Conservation (phyloP, 306 rosid genomes). For the Rosa lucieae region DNA sequence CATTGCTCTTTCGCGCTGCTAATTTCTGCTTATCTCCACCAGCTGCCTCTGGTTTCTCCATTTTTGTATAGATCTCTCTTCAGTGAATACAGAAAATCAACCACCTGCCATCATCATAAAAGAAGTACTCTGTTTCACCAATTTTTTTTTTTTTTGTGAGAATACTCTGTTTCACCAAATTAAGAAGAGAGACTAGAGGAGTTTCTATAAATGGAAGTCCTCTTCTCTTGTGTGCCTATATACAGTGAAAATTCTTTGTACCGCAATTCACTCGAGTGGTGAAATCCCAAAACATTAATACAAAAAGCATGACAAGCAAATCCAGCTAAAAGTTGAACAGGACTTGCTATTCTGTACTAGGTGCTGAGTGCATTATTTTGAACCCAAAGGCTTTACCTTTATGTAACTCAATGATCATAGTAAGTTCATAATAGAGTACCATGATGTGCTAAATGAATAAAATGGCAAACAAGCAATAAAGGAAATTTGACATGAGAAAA, state of each 20-base stretch:
- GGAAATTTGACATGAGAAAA: not conserved
- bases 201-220: not conserved
- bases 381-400: not conserved
- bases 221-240: not conserved
- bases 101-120: slow-evolving; percentile 9
- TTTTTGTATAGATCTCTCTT: not conserved
- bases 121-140: not conserved
- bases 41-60: slow-evolving; percentile 44
- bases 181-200: not conserved
- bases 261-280: not conserved
- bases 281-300: not conserved
- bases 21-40: slow-evolving; percentile 27
- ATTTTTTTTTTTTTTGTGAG: too few relatives aligned
- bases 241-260: not conserved
- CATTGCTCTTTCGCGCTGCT: slow-evolving; percentile 18
- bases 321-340: not conserved
- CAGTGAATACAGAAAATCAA: not conserved
- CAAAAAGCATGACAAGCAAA: not conserved
- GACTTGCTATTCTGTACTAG: not conserved
- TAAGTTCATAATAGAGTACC: not conserved
- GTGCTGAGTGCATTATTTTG: not conserved
- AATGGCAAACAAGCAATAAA: not conserved
- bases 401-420: not conserved
- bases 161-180: not conserved
- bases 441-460: slow-evolving; percentile 1